These are phyloP conservation scores for Tetrapyrgos nigripes DNA, from an alignment of 1,284 basidiomycete genomes.

Conservation along the genomic window DNA sequence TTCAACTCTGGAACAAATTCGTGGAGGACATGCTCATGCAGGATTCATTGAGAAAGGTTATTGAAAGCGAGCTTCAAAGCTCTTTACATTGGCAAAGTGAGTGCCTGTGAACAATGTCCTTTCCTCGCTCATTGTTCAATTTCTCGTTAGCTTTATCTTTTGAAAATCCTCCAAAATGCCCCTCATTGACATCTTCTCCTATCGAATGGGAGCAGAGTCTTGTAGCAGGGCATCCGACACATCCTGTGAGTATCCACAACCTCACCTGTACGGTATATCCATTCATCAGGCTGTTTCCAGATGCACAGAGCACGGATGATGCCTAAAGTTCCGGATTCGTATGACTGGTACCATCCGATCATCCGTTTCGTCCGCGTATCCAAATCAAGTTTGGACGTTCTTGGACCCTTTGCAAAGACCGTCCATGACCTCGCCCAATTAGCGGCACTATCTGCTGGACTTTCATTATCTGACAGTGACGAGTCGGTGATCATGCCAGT, in stretches of 20 bases:
- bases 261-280: not conserved
- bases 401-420: slow-evolving; percentile 47
- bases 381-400: slow-evolving; percentile 38
- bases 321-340: slow-evolving; percentile 34
- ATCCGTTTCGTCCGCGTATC: slow-evolving; percentile 52
- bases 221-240: slow-evolving; percentile 59
- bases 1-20: slow-evolving; percentile 51
- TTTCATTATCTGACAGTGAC: slow-evolving; percentile 25
- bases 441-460: slow-evolving; percentile 35
- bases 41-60: slow-evolving; percentile 39
- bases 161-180: slow-evolving; percentile 46
- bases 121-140: not conserved
- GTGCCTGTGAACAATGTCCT: slow-evolving; percentile 16
- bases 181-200: slow-evolving; percentile 42
- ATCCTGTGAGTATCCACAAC: slow-evolving; percentile 45
- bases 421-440: slow-evolving; percentile 36
- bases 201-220: slow-evolving; percentile 62
- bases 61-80: slow-evolving; percentile 51
- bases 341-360: slow-evolving; percentile 55
- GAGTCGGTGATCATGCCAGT: slow-evolving; percentile 48
- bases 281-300: slow-evolving; percentile 29
- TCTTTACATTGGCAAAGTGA: slow-evolving; percentile 56
- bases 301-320: slow-evolving; percentile 58
- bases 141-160: slow-evolving; percentile 43
- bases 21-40: slow-evolving; percentile 44